Conservation (phyloP, 495 filamentous ascomycete genomes). For the Penicillium maclennaniae region DNA sequence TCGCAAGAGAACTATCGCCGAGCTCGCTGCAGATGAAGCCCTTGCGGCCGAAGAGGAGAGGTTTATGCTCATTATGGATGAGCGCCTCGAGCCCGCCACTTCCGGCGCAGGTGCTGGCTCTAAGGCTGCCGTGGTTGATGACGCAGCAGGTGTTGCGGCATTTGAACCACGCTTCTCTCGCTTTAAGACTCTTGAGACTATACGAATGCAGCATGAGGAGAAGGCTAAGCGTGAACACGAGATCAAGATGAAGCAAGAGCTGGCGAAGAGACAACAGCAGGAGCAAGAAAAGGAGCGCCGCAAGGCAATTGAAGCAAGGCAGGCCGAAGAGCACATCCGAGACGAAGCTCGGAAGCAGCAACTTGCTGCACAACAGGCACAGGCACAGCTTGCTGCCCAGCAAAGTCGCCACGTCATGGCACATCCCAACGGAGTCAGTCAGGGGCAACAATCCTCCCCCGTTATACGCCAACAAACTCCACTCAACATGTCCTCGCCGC, state of each 20-base stretch:
- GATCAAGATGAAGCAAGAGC: conserved; percentile 55
- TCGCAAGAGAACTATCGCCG: conserved; percentile 88
- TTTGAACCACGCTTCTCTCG: conserved; percentile 86
- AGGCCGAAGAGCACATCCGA: conserved; percentile 47
- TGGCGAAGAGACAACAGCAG: conserved; percentile 47
- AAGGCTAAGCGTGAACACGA: conserved; percentile 59
- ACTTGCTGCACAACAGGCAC: conserved; percentile 46
- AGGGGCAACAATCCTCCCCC: conserved; percentile 73
- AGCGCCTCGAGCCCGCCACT: conserved; percentile 62
- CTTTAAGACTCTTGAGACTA: conserved; percentile 85
- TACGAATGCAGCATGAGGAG: conserved; percentile 73
- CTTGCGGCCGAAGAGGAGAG: conserved; percentile 81
- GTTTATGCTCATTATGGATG: conserved; percentile 91
- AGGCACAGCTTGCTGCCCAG: conserved; percentile 42
- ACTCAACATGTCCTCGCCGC: conserved; percentile 71
- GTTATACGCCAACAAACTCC: conserved; percentile 77
- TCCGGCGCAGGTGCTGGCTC: conserved; percentile 52
- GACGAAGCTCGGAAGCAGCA: conserved; percentile 44
- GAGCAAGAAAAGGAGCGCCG: conserved; percentile 44
- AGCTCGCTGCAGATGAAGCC: conserved; percentile 91
- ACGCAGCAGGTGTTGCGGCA: conserved; percentile 59
- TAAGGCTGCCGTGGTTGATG: conserved; percentile 67
- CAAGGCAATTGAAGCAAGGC: conserved; percentile 41
- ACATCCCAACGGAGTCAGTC: conserved; percentile 59
- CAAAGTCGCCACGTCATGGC: conserved; percentile 41